phyloP scores from a whole-genome alignment of 352 stramenopile species.

The Thalassiosira livingstoniorum region DNA sequence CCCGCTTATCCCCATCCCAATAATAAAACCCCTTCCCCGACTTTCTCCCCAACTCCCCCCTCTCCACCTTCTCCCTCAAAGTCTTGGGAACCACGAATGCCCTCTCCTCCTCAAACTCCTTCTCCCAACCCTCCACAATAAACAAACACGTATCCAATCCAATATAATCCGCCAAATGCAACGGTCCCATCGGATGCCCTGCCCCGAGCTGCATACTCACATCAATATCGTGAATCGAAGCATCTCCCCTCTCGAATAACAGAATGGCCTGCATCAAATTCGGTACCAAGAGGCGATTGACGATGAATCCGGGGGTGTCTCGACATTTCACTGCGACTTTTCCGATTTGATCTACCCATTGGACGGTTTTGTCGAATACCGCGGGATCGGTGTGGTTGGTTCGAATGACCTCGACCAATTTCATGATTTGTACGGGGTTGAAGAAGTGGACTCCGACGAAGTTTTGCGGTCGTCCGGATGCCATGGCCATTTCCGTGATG shows the following conservation, averaged over 20 bases:
- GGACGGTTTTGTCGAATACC: conserved; percentile 91
- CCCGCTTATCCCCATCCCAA: conserved; percentile 81
- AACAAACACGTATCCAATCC: conserved; percentile 96
- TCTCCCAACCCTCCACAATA: conserved; percentile 95
- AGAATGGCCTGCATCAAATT: conserved; percentile 90
- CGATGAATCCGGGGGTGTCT: conserved; percentile 98
- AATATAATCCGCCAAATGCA: conserved; percentile 93
- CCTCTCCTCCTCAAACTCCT: conserved; percentile 92
- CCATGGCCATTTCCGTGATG: conserved; percentile 94
- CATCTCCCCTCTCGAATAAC: conserved; percentile 94
- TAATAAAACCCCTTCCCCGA: conserved; percentile 97
- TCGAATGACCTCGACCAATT: conserved; percentile 95
- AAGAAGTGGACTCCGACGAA: conserved; percentile 99
- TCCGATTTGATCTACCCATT: conserved; percentile 92
- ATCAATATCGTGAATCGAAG: conserved; percentile 96
- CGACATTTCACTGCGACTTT: conserved; percentile 95
- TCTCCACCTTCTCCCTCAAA: conserved; percentile 91
- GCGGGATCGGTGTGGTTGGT: conserved; percentile 92
- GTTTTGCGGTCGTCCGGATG: conserved; percentile 90
- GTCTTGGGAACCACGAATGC: conserved; percentile 95
- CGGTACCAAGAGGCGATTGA: conserved; percentile 93
- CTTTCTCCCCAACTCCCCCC: conserved; percentile 95
- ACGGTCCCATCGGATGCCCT: conserved; percentile 96
- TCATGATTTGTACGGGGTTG: conserved; percentile 93
- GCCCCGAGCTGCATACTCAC: conserved; percentile 96